Evolutionary conservation across 495 filamentous ascomycete genomes (phyloP).

Genomic region (Talaromyces liani): DNA sequence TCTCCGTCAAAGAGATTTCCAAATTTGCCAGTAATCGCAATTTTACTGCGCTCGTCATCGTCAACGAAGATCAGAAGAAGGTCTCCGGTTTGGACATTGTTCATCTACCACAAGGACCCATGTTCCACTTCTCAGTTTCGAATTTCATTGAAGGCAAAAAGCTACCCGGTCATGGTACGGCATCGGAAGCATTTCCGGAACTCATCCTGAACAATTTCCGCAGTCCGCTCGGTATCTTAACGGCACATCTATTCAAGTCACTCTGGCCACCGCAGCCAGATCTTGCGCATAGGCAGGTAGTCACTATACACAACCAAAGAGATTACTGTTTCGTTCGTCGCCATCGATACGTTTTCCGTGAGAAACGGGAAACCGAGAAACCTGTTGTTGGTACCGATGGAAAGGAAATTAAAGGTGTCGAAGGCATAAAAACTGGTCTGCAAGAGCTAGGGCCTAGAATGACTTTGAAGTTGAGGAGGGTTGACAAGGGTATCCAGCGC

Average conservation of each 20-base stretch:
- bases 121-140: conserved; percentile 76
- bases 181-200: conserved; percentile 86
- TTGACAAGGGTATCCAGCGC: conserved; percentile 83
- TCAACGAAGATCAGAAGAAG: conserved; percentile 79
- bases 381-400: conserved; percentile 77
- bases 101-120: conserved; percentile 77
- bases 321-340: conserved; percentile 92
- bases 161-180: conserved; percentile 78
- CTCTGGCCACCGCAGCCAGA: conserved; percentile 82
- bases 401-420: conserved; percentile 74
- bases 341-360: conserved; percentile 87
- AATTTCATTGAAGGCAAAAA: conserved; percentile 82
- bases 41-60: conserved; percentile 71
- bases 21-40: conserved; percentile 72
- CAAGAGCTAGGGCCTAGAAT: conserved; percentile 82
- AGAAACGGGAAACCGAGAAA: conserved; percentile 79
- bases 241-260: conserved; percentile 74
- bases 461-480: conserved; percentile 80
- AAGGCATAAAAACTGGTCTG: conserved; percentile 73
- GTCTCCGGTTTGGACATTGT: conserved; percentile 71
- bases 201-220: conserved; percentile 93
- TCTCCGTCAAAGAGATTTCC: conserved; percentile 82
- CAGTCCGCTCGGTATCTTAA: conserved; percentile 85
- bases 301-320: conserved; percentile 90
- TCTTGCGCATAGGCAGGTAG: conserved; percentile 73